These are phyloP conservation scores for Aurantiochytrium sp. DNA, from an alignment of 108 stramenopile species.

Conservation along the genomic window DNA sequence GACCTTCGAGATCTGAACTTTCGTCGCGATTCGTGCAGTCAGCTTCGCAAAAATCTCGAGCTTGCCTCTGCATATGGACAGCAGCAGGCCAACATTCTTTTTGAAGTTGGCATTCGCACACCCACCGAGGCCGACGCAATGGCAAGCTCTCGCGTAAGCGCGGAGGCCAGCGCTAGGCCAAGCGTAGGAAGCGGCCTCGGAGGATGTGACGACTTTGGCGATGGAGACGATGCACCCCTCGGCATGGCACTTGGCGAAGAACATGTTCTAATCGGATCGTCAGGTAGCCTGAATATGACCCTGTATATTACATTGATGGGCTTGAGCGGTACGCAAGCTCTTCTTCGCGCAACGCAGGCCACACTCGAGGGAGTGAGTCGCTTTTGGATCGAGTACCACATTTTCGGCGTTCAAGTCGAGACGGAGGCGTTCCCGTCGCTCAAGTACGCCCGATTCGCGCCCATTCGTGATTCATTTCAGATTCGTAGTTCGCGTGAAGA, in stretches of 20 bases:
- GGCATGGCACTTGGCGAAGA: not conserved
- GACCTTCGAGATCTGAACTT: not conserved
- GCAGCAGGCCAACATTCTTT: not conserved
- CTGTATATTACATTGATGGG: not conserved
- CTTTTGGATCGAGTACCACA: not conserved
- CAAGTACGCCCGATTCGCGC: conserved; percentile 4
- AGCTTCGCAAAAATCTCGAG: not conserved
- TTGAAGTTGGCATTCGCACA: not conserved
- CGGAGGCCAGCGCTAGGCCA: too few species aligned
- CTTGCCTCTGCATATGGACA: not conserved
- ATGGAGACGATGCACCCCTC: not conserved
- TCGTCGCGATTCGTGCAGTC: not conserved
- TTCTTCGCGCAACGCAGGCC: not conserved
- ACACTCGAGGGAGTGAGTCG: not conserved
- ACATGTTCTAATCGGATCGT: not conserved
- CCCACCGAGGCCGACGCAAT: not conserved
- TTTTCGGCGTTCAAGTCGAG: not conserved
- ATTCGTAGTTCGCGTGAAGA: not conserved
- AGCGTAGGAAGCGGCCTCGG: too few species aligned
- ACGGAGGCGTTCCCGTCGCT: conserved; percentile 12
- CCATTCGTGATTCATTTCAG: not conserved
- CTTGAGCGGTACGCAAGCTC: not conserved
- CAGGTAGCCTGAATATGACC: not conserved
- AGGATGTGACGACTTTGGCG: too few species aligned
- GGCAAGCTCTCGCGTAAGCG: too few species aligned